Evolutionary conservation across 139 green algal genomes (phyloP), one percentile per base, ranked within the genome.

Genomic region (Gonium pectorale): DNA sequence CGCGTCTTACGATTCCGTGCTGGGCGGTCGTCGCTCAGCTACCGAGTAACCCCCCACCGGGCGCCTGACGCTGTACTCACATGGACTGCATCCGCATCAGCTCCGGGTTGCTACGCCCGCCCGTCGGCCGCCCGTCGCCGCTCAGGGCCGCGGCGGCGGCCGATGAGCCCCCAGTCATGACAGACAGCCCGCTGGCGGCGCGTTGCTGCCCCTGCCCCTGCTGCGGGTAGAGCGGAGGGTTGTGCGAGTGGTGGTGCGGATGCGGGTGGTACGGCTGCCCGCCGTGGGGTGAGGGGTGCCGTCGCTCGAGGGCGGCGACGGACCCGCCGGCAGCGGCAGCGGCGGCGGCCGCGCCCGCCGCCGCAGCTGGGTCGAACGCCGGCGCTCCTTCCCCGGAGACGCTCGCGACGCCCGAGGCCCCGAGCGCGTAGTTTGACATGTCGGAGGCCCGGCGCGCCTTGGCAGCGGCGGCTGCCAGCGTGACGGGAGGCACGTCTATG

Each of bases 391-490:
- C n/a, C n/a, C n/a, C n/a, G n/a, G n/a, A n/a, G n/a, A n/a, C n/a
- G n/a, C 51, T 59, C 21, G 5, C 5, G 5, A 24, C 5, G 5
- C 51, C 51, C 7, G 51, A 19, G 51, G 6, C 7, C 21, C 21
- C 51, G 6, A 22, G 21, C 51, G 56, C 3, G 15, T 26, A 64
- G 24, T 27, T 27, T n/a, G n/a, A n/a, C 22, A 79, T 7, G 40
- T 79, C 70, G n/a, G 72, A 80, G 26, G 72, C 72, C 6, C 72
- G 52, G 37, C 72, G 72, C 0, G 52, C 72, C 35, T 80, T 80
- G 26, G 72, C 11, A 2, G 3, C 35, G 49, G 37, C 37, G 5
- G 15, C 5, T 3, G 62, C 31, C 31, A 41, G 40, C 11, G 72
- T 6, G 44, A 67, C 9, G 24, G 68, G 40, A 56, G 67, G 46